Evolutionary conservation across 352 stramenopile species (phyloP).

Genomic region (Pythium aquatile): DNA sequence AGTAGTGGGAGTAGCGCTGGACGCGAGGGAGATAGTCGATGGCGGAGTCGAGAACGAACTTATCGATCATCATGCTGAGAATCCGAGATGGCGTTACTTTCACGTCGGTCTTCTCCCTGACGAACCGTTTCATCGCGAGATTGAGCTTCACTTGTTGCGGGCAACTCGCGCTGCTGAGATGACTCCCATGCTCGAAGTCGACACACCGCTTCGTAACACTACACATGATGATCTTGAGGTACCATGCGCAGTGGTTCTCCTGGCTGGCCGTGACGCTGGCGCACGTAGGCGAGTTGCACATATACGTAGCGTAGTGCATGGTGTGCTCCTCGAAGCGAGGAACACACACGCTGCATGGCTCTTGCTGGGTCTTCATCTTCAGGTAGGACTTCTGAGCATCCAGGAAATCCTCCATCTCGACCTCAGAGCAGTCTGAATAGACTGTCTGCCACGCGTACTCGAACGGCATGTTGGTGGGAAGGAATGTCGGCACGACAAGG

Average conservation of each 20-base stretch:
- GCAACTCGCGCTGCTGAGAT: background rate
- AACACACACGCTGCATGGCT: slow-evolving; percentile 3
- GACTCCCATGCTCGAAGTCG: background rate
- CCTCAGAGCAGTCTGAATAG: background rate
- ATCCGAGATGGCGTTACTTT: slow-evolving; percentile 1
- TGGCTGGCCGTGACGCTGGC: background rate
- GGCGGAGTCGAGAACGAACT: background rate
- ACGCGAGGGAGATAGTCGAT: background rate
- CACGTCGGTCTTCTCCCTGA: background rate
- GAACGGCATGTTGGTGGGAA: slow-evolving; percentile 3
- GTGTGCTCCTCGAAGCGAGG: background rate
- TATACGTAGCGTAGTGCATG: slow-evolving; percentile 11
- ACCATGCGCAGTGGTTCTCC: background rate
- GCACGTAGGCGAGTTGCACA: background rate
- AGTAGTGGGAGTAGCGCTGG: background rate
- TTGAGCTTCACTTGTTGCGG: background rate
- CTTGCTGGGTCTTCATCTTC: slow-evolving; percentile 6
- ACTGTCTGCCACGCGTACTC: slow-evolving; percentile 5
- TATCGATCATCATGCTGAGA: slow-evolving; percentile 6
- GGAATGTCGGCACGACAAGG: background rate
- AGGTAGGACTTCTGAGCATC: slow-evolving; percentile 10
- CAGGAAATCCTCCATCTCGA: slow-evolving; percentile 1
- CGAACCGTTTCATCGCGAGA: slow-evolving; percentile 3
- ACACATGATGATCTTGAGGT: background rate
- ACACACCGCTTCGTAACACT: background rate